Evolutionary conservation across 2,329 filamentous ascomycete species (phyloP), one percentile per base, ranked within the genome.

Genomic region (Blumeriella jaapii): DNA sequence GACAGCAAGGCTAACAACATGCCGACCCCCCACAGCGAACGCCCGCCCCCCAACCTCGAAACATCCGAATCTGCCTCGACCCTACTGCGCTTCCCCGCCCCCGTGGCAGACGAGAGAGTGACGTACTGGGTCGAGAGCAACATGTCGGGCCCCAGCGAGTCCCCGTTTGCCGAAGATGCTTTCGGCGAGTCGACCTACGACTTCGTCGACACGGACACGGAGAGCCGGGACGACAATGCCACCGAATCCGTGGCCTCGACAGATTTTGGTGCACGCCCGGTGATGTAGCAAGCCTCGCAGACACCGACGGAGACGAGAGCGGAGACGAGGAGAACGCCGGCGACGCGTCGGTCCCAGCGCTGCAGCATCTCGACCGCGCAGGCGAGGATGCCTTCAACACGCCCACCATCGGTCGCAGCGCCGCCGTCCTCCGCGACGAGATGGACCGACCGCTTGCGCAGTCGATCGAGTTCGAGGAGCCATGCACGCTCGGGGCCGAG

Each of bases 391-490:
- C 49, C 29, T 53, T 53, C 36, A 46, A 50, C 30, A 52, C 48
- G 16, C 53, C 54, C 16, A 55, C 49, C 29, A 48, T 55, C 39
- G 51, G 49, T 29, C 47, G 44, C 18, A 56, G 49, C 36, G 46
- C 52, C 35, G 41, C 47, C 16, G 31, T 47, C 11, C 36, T 51
- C 9, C 31, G 48, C 33, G 52, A 55, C 19, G 50, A 54, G 33
- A 28, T 47, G 18, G 50, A 55, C 13, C 52, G 41, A 27, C 40
- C 48, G 20, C 44, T 52, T 28, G 29, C 45, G 18, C 49, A 51
- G 16, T 62, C 64, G 5, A 67, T 67, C 48, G 61, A 63, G 39
- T 65, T 68, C 38, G 57, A 60, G 39, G 65, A 67, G 45, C 56
- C 58, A 19, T 52, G 55, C 28, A 53, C 44, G 26, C 50, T 58